Evolutionary conservation across 306 rosid species (phyloP).

Genomic region (Medicago arabica): DNA sequence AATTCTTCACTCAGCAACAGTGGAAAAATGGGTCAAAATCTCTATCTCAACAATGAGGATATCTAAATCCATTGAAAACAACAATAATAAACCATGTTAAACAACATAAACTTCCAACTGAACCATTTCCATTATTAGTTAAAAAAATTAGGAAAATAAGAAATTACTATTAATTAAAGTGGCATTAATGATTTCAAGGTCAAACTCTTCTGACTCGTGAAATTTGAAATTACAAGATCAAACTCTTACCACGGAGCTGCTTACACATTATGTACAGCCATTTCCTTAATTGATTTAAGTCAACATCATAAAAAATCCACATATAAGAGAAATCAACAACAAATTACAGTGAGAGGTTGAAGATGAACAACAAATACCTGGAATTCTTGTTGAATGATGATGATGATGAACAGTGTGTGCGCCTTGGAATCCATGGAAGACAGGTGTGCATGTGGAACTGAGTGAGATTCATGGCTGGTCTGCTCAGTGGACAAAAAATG

Average conservation of each 20-base stretch:
- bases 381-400: slow-evolving; percentile 14
- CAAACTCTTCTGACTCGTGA: too few relatives aligned
- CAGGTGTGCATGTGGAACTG: slow-evolving; percentile 18
- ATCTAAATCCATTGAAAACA: slow-evolving; percentile 27
- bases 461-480: slow-evolving; percentile 17
- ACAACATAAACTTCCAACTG: background rate
- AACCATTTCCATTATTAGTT: too few relatives aligned
- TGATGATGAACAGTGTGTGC: background rate
- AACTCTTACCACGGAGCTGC: too few relatives aligned
- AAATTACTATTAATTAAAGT: too few relatives aligned
- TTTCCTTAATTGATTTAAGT: too few relatives aligned
- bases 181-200: too few relatives aligned
- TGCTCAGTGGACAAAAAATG: background rate
- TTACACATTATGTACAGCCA: too few relatives aligned
- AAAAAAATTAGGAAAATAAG: too few relatives aligned
- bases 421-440: slow-evolving; percentile 32
- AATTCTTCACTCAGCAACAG: background rate
- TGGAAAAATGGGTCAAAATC: slow-evolving; percentile 9
- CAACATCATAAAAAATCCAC: too few relatives aligned
- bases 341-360: background rate
- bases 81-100: slow-evolving; percentile 24
- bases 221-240: background rate
- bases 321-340: background rate
- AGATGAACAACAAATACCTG: slow-evolving; percentile 15
- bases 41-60: slow-evolving; percentile 6